Conservation (phyloP, 2,329 filamentous ascomycete genomes). For the Talaromyces verruculosus region DNA sequence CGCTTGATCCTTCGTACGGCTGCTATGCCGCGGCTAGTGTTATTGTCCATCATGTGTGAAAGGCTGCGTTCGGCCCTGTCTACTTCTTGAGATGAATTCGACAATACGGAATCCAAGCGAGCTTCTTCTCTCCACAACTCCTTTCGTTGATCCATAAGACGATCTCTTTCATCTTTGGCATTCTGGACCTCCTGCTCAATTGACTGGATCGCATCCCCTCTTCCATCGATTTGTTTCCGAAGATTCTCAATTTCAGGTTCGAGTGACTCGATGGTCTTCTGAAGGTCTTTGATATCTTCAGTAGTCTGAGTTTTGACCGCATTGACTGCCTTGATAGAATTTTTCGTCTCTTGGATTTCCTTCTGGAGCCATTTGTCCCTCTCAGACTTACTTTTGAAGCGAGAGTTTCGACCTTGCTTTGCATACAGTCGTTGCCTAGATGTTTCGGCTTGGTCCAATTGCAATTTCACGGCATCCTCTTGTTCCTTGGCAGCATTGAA, state of each 20-base stretch:
- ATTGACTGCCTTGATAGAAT: conserved; percentile 74
- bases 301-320: conserved; percentile 79
- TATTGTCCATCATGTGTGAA: conserved; percentile 82
- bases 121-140: conserved; percentile 85
- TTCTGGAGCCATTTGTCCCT: conserved; percentile 78
- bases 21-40: conserved; percentile 82
- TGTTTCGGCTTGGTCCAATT: conserved; percentile 74
- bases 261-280: conserved; percentile 67
- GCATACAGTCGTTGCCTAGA: conserved; percentile 77
- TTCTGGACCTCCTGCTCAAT: conserved; percentile 72
- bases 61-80: conserved; percentile 75
- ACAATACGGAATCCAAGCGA: conserved; percentile 74
- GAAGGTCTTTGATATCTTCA: conserved; percentile 74
- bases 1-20: conserved; percentile 79
- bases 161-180: conserved; percentile 76
- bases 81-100: conserved; percentile 72
- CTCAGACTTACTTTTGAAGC: conserved; percentile 84
- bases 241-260: conserved; percentile 72
- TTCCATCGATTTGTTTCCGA: conserved; percentile 72
- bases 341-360: conserved; percentile 77
- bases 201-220: conserved; percentile 69
- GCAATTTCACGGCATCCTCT: conserved; percentile 68
- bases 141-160: conserved; percentile 81
- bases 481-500: conserved; percentile 72
- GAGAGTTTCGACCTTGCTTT: conserved; percentile 85